phyloP scores from a whole-genome alignment of 192 early-diverging fungal species.

The Podila verticillata region DNA sequence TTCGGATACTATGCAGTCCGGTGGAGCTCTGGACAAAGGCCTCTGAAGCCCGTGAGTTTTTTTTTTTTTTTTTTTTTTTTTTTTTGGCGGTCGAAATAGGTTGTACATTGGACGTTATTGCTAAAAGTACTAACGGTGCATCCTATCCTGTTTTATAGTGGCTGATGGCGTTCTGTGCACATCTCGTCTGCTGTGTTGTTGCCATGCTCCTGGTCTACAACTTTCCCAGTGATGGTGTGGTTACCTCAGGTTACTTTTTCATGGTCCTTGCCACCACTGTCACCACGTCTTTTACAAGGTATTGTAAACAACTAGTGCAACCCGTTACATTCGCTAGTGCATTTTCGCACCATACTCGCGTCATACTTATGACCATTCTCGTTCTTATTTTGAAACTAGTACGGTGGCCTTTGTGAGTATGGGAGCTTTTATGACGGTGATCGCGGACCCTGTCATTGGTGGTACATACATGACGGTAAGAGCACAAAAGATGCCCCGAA shows the following conservation, averaged over 20 bases:
- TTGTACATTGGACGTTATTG: no score
- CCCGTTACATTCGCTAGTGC: no score
- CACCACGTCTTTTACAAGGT: slow-evolving; percentile 84
- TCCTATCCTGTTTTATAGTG: slow-evolving; percentile 61
- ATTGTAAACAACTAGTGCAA: not conserved
- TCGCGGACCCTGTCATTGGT: slow-evolving; percentile 95
- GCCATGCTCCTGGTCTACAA: slow-evolving; percentile 85
- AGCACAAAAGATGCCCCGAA: not conserved
- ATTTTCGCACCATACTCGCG: no score
- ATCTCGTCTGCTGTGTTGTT: slow-evolving; percentile 78
- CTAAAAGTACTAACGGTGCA: not conserved
- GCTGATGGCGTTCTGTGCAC: slow-evolving; percentile 89
- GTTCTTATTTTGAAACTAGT: not conserved
- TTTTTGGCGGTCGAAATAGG: no score
- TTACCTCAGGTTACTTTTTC: slow-evolving; percentile 75
- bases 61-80: slow-evolving; percentile 1
- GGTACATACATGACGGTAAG: slow-evolving; percentile 83
- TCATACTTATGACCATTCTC: no score
- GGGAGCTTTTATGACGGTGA: slow-evolving; percentile 93
- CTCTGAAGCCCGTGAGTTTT: slow-evolving; percentile 80
- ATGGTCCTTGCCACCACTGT: slow-evolving; percentile 84
- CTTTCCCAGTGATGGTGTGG: slow-evolving; percentile 77
- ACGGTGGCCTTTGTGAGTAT: slow-evolving; percentile 98
- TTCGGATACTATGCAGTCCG: slow-evolving; percentile 98
- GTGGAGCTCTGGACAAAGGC: slow-evolving; percentile 89